Evolutionary conservation across 129 eudicot genomes (phyloP), one percentile per base, ranked within the genome.

Genomic region (Oenanthe sinensis): DNA sequence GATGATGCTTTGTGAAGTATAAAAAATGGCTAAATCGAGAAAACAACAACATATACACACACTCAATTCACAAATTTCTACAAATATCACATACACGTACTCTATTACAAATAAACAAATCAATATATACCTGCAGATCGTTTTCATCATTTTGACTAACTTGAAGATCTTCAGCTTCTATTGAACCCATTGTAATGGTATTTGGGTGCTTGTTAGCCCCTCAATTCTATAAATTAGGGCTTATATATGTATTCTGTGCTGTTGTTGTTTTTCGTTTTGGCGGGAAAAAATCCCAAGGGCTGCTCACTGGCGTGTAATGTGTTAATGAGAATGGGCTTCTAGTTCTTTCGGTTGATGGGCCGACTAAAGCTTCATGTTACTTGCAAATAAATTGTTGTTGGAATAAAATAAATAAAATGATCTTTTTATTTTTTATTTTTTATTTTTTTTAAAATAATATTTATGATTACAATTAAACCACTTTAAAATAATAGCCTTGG

Each of bases 1-100:
- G 30, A 44, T 22, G 92, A 84, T 22, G 92, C 91, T 81, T 78
- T 89, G 85, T 93, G 98, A 78, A 93, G 94, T 75, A 93, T 84
- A 79, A 85, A 91, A 81, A 93, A 93, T 3, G 95, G 95, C 97
- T 93, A 83, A 13, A 67, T n/a, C 68, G 4, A 55, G 17, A 26
- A 67, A 30, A 28, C 0, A 28, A 30, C 1, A 4, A 63, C 42
- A 65, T 10, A 65, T 11, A 52, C 60, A 0, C n/a, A 4, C 0
- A 4, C 5, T 55, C 68, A 60, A 24, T 0, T 58, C 65, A 58
- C 30, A 22, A 58, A 58, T 58, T n/a, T 58, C 65, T 58, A 58
- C 65, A 58, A 0, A 22, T 0, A 60, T 7, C 3, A n/a, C 33
- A 60, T 2, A n/a, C 10, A 24, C 68, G 10, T 22, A 8, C 28